Conservation (phyloP, 2,329 filamentous ascomycete genomes). For the Huntiella bhutanensis region DNA sequence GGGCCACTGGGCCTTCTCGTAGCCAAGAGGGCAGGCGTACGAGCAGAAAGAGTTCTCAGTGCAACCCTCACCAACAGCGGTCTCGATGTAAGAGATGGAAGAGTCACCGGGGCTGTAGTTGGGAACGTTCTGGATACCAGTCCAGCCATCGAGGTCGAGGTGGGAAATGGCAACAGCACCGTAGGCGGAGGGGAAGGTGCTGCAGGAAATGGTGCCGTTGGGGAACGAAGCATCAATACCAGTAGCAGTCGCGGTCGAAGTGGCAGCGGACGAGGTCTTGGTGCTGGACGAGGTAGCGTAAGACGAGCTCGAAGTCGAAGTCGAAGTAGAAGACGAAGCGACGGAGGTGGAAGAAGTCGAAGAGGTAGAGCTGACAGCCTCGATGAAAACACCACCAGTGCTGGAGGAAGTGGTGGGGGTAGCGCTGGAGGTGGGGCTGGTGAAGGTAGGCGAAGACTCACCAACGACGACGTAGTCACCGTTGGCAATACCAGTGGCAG, state of each 20-base stretch:
- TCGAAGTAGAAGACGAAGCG: constrained; percentile 18
- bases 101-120: constrained; percentile 29
- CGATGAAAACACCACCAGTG: constrained; percentile 9
- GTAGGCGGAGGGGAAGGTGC: constrained; percentile 58
- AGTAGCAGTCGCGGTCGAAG: constrained; percentile 17
- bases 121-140: constrained; percentile 51
- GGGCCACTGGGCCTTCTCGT: constrained; percentile 87
- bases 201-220: constrained; percentile 52
- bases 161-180: constrained; percentile 56
- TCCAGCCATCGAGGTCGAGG: constrained; percentile 56
- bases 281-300: constrained; percentile 12
- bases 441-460: constrained; percentile 29
- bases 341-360: constrained; percentile 24
- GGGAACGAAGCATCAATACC: constrained; percentile 55
- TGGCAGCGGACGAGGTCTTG: constrained; percentile 5
- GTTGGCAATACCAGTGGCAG: constrained; percentile 50
- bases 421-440: constrained; percentile 20
- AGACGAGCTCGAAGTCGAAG: background rate
- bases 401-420: constrained; percentile 16
- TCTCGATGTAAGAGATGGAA: constrained; percentile 46
- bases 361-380: constrained; percentile 14
- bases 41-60: constrained; percentile 56
- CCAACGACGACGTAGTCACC: constrained; percentile 51
- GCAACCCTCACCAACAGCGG: constrained; percentile 44
- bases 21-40: constrained; percentile 79